Base-by-base conservation (phyloP, 1,284 basidiomycete species). In the Malassezia slooffiae region DNA sequence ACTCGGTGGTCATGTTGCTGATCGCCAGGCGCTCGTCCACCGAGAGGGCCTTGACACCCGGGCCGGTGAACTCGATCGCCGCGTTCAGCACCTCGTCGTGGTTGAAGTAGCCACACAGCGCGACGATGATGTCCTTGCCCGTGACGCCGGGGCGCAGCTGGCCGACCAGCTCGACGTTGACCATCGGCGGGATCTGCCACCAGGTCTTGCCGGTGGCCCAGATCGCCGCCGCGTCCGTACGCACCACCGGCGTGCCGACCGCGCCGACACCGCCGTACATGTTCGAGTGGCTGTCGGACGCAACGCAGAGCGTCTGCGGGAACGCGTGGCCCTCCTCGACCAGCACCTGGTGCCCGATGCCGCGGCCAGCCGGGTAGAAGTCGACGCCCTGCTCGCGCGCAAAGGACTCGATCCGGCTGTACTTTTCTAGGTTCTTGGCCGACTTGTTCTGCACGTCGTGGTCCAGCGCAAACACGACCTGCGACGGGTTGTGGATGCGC, bases 141-240 rank as follows among this genome's bases (percentile, higher is more conserved):
- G 88, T 93, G 0, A 96, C 91, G 7, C 93, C 93, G 0, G 82
- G 78, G 0, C 83, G 76, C 0, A 96, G 77, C 50, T 74, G 74
- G 11, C 91, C 91, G 49, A 77, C 80, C 31, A 99, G 75, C 64
- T 95, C 88, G 47, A 97, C 91, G 52, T 87, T 87, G 70, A 99
- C 79, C 77, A 95, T 89, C 8, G 88, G 80, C 5, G 91, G 91
- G 20, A 99, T 84, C 74, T 97, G 91, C 93, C 91, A 97, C 91
- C 91, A 99, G 4, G 93, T 97, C 72, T 88, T 88, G 31, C 91
- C 88, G 0, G 93, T 97, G 3, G 93, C 89, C 91, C 91, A 99
- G 15, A 99, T 80, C 2, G 91, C 90, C 0, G 87, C 87, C 15
- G 86, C 85, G 57, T 90, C 87, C 16, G 72, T 62, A 53, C 91